These are phyloP conservation scores for Termitomyces sp. DNA, from an alignment of 768 basidiomycete genomes.

Conservation along the genomic window DNA sequence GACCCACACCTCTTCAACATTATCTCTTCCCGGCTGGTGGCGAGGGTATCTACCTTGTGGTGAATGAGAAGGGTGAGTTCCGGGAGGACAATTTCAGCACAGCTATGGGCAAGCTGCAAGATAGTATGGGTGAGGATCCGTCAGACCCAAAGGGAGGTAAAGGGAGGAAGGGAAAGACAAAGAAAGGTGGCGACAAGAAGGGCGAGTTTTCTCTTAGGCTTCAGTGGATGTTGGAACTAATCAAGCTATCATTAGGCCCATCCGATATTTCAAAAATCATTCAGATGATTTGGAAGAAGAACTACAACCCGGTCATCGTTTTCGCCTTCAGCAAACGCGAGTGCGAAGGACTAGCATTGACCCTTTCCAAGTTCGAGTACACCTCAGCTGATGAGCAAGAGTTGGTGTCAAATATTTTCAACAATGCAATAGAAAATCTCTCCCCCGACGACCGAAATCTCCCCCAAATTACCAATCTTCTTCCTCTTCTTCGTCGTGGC, in stretches of 20 bases:
- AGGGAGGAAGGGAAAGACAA: slow-evolving; percentile 87
- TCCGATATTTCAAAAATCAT: slow-evolving; percentile 98
- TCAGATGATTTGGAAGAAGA: slow-evolving; percentile 97
- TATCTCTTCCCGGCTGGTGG: slow-evolving; percentile 97
- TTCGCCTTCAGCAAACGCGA: slow-evolving; percentile 99
- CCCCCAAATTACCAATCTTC: slow-evolving; percentile 88
- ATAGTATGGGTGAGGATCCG: slow-evolving; percentile 83
- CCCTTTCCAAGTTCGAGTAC: slow-evolving; percentile 93
- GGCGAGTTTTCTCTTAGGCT: slow-evolving; percentile 36
- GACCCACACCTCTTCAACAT: slow-evolving; percentile 96
- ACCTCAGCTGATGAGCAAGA: slow-evolving; percentile 91
- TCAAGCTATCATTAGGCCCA: slow-evolving; percentile 41
- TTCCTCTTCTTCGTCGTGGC: slow-evolving; percentile 90
- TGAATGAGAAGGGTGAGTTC: slow-evolving; percentile 98
- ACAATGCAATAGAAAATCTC: slow-evolving; percentile 88
- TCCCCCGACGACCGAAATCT: slow-evolving; percentile 82
- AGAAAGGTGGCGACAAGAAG: slow-evolving; percentile 91
- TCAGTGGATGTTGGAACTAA: neutral
- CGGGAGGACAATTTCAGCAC: slow-evolving; percentile 96
- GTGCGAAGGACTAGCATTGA: slow-evolving; percentile 89
- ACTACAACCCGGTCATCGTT: slow-evolving; percentile 96
- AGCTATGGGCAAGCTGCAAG: slow-evolving; percentile 92
- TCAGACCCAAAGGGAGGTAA: slow-evolving; percentile 82
- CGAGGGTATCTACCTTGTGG: slow-evolving; percentile 95
- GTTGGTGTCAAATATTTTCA: slow-evolving; percentile 82